Conservation (phyloP, 2,329 filamentous ascomycete genomes). For the Fusarium penzigii region DNA sequence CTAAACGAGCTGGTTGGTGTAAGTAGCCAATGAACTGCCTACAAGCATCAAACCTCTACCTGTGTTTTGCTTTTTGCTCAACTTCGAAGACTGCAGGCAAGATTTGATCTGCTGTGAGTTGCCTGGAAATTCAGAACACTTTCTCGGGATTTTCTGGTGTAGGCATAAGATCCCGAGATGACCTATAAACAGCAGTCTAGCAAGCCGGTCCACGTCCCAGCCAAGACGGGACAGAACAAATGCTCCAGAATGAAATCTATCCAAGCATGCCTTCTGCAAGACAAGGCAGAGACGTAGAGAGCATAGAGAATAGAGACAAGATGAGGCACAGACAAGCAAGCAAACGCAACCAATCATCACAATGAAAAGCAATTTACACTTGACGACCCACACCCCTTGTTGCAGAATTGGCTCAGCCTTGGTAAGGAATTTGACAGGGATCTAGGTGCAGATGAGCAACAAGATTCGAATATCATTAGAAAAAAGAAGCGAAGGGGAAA, state of each 20-base stretch:
- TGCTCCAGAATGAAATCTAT: neutral
- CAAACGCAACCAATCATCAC: neutral
- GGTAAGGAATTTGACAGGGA: neutral
- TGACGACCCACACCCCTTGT: neutral
- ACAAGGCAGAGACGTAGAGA: neutral
- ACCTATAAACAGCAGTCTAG: neutral
- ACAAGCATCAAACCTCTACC: neutral
- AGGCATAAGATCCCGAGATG: neutral
- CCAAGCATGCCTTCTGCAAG: neutral
- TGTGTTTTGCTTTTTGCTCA: constrained; percentile 14
- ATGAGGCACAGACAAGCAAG: neutral
- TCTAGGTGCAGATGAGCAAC: neutral
- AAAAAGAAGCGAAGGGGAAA: neutral
- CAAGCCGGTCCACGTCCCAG: too few species aligned
- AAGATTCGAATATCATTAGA: neutral
- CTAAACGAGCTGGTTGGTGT: constrained; percentile 19
- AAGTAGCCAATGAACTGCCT: constrained; percentile 13
- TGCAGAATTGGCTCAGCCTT: neutral
- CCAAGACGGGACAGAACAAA: too few species aligned
- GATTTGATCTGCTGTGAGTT: neutral
- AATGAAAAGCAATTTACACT: neutral
- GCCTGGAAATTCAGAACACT: neutral
- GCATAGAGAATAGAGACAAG: neutral
- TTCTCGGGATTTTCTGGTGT: neutral
- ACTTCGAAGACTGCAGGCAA: neutral